These are phyloP conservation scores for Nannochloropsis gaditana DNA, from an alignment of 108 stramenopile species.

Conservation along the genomic window DNA sequence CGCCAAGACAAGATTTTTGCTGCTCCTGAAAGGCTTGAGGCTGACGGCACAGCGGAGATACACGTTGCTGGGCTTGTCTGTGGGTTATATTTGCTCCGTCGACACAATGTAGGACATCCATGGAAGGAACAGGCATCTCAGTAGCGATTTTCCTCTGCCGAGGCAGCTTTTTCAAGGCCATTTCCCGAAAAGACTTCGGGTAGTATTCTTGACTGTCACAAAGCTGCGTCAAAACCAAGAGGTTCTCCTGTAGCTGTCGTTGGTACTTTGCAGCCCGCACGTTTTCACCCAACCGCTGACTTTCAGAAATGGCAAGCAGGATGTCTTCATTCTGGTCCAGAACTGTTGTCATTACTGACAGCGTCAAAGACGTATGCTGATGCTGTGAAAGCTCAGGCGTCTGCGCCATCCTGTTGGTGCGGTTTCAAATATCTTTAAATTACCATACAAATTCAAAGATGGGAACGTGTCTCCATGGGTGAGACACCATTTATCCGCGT, in stretches of 20 bases:
- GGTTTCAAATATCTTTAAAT: too few relatives aligned
- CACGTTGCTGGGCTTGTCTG: too few relatives aligned
- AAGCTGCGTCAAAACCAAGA: not conserved
- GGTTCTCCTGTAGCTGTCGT: conserved; percentile 8
- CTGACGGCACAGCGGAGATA: too few relatives aligned
- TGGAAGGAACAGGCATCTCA: not conserved
- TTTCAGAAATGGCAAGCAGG: not conserved
- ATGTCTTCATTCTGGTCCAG: conserved; percentile 20
- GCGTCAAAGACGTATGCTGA: not conserved
- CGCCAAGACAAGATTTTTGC: too few relatives aligned
- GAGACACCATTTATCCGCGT: too few relatives aligned
- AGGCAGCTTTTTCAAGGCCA: not conserved
- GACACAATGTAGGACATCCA: too few relatives aligned
- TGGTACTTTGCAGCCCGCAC: conserved; percentile 14
- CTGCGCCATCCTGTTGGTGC: too few relatives aligned
- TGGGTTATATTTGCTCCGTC: too few relatives aligned
- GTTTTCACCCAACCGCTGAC: conserved; percentile 15
- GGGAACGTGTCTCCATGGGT: too few relatives aligned
- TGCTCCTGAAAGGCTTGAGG: too few relatives aligned
- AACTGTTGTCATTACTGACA: not conserved
- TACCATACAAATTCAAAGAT: too few relatives aligned
- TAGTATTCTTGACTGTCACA: conserved; percentile 15
- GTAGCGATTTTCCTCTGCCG: not conserved
- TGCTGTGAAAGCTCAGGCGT: not conserved
- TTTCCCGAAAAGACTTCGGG: not conserved